A percentile compares a stretch with the other conserved stretches of the same genome.
Conservation (phyloP, 208 protist genomes). For the Leishmania tropica region DNA sequence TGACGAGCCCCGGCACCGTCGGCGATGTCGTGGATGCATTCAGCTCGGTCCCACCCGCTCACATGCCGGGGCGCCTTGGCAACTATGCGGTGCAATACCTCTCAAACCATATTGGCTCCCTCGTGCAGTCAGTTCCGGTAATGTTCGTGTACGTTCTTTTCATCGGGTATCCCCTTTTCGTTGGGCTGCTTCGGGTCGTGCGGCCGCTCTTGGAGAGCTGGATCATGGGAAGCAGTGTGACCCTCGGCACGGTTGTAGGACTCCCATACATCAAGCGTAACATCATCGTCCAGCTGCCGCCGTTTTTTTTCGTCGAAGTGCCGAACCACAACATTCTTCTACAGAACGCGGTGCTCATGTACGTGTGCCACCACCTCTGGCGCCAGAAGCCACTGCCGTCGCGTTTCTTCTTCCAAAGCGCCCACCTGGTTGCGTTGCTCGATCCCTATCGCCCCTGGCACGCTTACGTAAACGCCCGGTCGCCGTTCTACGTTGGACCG, state of each 20-base stretch:
- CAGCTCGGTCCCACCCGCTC: not conserved
- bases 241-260: not conserved
- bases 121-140: not conserved
- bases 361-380: constrained; percentile 21
- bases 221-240: not conserved
- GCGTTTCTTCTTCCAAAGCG: too few relatives aligned
- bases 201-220: constrained; percentile 22
- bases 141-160: constrained; percentile 15
- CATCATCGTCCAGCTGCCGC: constrained; percentile 18
- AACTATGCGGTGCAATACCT: not conserved
- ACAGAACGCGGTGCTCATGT: constrained; percentile 24
- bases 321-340: constrained; percentile 22
- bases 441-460: constrained; percentile 28
- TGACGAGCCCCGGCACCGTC: not conserved
- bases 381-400: not conserved
- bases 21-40: not conserved
- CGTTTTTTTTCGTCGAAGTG: not conserved
- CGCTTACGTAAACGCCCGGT: not conserved
- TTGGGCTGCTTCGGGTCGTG: constrained; percentile 22
- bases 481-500: constrained; percentile 1
- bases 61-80: not conserved
- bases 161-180: constrained; percentile 27
- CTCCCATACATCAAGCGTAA: constrained; percentile 16
- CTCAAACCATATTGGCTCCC: not conserved
- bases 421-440: not conserved